phyloP scores from a whole-genome alignment of 768 basidiomycete species.

The Tricholoma flavovirens region DNA sequence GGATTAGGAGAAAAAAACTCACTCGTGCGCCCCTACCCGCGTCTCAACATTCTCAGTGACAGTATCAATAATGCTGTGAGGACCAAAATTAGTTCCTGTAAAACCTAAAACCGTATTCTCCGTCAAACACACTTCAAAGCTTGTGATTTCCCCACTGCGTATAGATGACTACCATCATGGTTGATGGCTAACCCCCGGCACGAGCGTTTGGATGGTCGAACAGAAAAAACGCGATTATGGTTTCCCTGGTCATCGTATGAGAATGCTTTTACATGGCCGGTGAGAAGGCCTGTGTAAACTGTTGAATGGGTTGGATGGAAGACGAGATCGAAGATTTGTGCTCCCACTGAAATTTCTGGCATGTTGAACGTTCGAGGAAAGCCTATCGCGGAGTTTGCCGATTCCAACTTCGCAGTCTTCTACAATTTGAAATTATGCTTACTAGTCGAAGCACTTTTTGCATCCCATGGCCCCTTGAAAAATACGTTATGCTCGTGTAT shows the following conservation, averaged over 20 bases:
- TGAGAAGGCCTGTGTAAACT: conserved; percentile 76
- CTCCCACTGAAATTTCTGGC: conserved; percentile 62
- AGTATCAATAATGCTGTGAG: conserved; percentile 61
- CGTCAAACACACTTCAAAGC: conserved; percentile 59
- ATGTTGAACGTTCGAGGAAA: conserved; percentile 20
- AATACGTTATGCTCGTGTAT: too few species aligned
- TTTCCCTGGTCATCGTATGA: conserved; percentile 68
- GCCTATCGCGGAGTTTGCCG: neutral
- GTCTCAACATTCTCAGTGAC: conserved; percentile 45
- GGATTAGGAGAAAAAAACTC: conserved; percentile 24
- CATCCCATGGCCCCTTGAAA: too few species aligned
- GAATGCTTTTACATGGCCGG: conserved; percentile 80
- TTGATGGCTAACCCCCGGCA: conserved; percentile 69
- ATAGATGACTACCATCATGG: conserved; percentile 63
- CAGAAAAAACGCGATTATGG: conserved; percentile 48
- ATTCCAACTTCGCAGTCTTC: too few species aligned
- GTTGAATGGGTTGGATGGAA: conserved; percentile 74
- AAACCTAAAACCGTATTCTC: neutral
- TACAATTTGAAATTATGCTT: too few species aligned
- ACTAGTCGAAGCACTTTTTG: too few species aligned
- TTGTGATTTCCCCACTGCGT: conserved; percentile 78
- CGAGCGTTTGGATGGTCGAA: conserved; percentile 77
- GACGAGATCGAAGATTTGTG: conserved; percentile 83
- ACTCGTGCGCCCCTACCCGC: conserved; percentile 62
- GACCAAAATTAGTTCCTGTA: conserved; percentile 9